A percentile compares a stretch with the other conserved stretches of the same genome.
phyloP scores from a whole-genome alignment of 108 stramenopile species.

The Heterococcus sp. region DNA sequence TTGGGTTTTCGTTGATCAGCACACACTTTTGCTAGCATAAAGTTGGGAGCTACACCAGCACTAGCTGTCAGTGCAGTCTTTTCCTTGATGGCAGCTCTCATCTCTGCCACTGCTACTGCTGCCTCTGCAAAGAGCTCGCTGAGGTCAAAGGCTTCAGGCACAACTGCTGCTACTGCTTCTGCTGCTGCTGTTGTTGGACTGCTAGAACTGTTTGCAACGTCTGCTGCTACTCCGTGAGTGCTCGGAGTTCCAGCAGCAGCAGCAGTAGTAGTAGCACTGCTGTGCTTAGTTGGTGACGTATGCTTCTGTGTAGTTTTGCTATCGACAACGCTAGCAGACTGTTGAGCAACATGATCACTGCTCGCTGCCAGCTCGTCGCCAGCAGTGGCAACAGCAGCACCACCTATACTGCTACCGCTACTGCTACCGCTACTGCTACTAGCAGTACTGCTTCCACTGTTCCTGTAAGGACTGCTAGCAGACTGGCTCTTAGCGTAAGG shows the following conservation, averaged over 20 bases:
- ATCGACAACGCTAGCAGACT: no score
- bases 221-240: not conserved
- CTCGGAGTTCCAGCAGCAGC: not conserved
- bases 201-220: not conserved
- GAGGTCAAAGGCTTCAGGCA: not conserved
- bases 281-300: no score
- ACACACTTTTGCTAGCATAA: conserved; percentile 85
- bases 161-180: not conserved
- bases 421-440: no score
- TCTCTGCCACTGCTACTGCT: conserved; percentile 56
- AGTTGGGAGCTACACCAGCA: conserved; percentile 84
- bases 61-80: conserved; percentile 81
- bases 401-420: no score
- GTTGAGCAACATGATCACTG: no score
- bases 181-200: not conserved
- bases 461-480: no score
- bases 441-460: no score
- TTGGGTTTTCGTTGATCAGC: conserved; percentile 88
- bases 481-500: no score
- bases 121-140: conserved; percentile 5
- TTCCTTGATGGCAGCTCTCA: conserved; percentile 65
- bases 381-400: no score
- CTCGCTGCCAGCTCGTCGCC: no score
- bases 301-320: no score
- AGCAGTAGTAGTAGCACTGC: not conserved